phyloP scores from a whole-genome alignment of 148 eudicot genomes.

The Polygonum maritimum region DNA sequence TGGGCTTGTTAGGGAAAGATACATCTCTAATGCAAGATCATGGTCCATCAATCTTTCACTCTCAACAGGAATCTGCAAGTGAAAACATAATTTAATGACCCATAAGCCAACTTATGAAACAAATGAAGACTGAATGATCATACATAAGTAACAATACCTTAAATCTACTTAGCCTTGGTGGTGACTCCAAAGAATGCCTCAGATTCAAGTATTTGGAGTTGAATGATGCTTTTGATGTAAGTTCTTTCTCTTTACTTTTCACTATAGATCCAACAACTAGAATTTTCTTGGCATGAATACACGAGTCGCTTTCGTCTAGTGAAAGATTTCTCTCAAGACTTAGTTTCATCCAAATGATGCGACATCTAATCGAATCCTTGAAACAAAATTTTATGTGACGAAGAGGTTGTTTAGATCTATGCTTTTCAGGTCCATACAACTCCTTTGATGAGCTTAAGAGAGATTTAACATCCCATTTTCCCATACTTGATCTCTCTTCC shows the following conservation, averaged over 20 bases:
- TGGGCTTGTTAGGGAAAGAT: conserved; percentile 53
- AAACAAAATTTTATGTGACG: conserved; percentile 73
- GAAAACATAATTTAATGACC: background rate
- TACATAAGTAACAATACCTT: conserved; percentile 36
- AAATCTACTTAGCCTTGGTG: conserved; percentile 72
- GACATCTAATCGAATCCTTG: conserved; percentile 64
- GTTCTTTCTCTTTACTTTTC: conserved; percentile 48
- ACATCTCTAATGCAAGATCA: conserved; percentile 80
- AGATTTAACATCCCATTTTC: conserved; percentile 81
- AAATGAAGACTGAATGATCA: background rate
- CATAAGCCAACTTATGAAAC: background rate
- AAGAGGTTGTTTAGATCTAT: conserved; percentile 26
- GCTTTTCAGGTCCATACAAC: conserved; percentile 64
- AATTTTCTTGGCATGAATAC: conserved; percentile 77
- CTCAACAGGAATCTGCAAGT: conserved; percentile 78
- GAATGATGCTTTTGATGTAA: conserved; percentile 41
- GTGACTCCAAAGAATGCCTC: conserved; percentile 57
- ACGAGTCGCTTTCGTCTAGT: conserved; percentile 62
- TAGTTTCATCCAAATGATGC: conserved; percentile 74
- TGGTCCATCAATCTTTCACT: conserved; percentile 56
- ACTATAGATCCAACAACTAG: conserved; percentile 55
- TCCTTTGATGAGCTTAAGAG: conserved; percentile 57
- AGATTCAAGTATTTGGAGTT: conserved; percentile 61
- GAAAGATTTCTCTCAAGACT: conserved; percentile 59
- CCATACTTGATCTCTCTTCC: conserved; percentile 74